Base-by-base conservation (phyloP, 1,284 basidiomycete species). In the Rhizoctonia solani region DNA sequence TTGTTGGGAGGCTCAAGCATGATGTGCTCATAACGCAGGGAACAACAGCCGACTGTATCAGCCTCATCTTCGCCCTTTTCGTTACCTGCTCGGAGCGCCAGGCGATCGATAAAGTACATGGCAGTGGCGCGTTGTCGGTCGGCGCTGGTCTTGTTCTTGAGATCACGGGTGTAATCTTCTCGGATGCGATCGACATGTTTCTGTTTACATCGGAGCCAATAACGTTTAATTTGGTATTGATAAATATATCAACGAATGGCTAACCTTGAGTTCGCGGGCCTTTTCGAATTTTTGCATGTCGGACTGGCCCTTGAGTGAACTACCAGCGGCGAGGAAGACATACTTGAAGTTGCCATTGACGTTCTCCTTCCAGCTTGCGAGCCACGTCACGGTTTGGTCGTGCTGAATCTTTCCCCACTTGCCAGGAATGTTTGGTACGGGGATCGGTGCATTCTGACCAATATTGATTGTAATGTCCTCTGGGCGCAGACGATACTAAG, bases 41-140 rank as follows among this genome's bases (percentile, higher is more conserved):
- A 97, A 77, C 95, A 98, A 79, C 95, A 98, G 76, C 95, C 95
- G 67, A 98, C 93, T 0, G 95, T 98, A 76, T 98, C 95, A 0
- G 95, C 95, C 78, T 98, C 95, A 72, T 98, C 95, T 74, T 97
- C 95, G 52, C 94, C 95, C 79, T 98, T 98, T 79, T 98, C 95
- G 78, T 98, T 98, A 74, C 95, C 95, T 53, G 94, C 95, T 83
- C 95, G 92, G 76, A 98, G 88, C 25, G 95, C 95, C 29, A 97
- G 84, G 73, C 86, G 86, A 79, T 98, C 95, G 74, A 98, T 98
- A 79, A 98, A 93, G 78, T 98, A 98, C 87, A 98, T 92, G 11
- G 95, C 91, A 0, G 95, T 98, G 6, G 95, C 95, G 39, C 95
- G 88, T 78, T 97, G 95, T 50, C 95, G 88, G 71, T 92, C 90